Evolutionary conservation across 2,329 filamentous ascomycete species (phyloP), one percentile per base, ranked within the genome.

Genomic region (Penicillium sp.): DNA sequence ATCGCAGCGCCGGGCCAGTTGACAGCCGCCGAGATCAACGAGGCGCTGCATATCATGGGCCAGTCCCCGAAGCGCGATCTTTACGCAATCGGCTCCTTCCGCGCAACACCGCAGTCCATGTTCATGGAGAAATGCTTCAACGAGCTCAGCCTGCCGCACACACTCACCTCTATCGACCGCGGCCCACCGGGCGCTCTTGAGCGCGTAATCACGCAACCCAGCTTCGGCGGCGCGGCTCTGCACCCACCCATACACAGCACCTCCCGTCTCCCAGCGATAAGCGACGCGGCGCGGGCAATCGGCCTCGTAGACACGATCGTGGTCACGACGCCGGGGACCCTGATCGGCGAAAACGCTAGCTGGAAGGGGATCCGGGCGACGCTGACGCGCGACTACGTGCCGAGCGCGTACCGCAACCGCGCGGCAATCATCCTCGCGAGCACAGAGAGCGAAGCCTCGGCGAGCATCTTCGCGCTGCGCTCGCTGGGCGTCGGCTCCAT

Each of bases 71-170:
- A 90, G 76, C 90, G 89, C 69, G 89, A 88, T 69, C 88, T 95
- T 53, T 95, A 93, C 70, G 91, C 91, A 47, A 91, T 95, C 67
- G 91, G 88, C 64, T 90, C 87, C 60, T 85, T 89, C 48, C 83
- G 86, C 6, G 88, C 88, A n/a, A 91, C 87, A 2, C 90, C 90
- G 0, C 90, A 92, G 72, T 91, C 91, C 5, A 90, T 91, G 64
- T 96, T 96, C 74, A 94, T 93, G 73, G 91, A 93, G 71, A 96
- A 91, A 70, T 91, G 90, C 68, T 90, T 91, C 76, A 91, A 91
- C 69, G 89, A 91, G 71, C 84, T 96, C 9, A 91, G 92, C n/a
- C 80, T 96, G n/a, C 92, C 92, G 11, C 91, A 96, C 70, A 88
- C 90, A 52, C 91, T 95, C 67, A 85, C 87, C 15, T 88, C 90